Base-by-base conservation (phyloP, 2,329 filamentous ascomycete species). In the Fusarium redolens region DNA sequence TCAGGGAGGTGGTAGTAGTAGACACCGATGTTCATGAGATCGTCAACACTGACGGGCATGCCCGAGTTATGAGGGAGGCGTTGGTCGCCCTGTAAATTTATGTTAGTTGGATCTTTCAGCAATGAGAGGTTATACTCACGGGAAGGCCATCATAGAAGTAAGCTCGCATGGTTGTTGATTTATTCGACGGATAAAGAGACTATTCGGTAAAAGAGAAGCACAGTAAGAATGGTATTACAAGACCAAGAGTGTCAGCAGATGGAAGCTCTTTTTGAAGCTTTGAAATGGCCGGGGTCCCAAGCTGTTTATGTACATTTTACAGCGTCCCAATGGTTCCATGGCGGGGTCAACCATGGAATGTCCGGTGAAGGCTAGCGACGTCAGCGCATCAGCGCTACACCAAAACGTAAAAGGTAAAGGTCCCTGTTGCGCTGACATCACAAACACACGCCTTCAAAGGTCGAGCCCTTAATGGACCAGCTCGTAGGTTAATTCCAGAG, bases 61-160 rank as follows among this genome's bases (percentile, higher is more conserved):
- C 94, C 93, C 25, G 94, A 97, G 85, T 98, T 92, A 85, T 99
- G 96, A 59, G 93, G 89, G 47, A 92, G 89, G 80, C 96, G 95
- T 85, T 98, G 96, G 88, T 99, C 96, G 85, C 94, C 95, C 94
- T 97, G 45, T 10, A 31, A 80, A 45, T 28, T 35, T 52, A 52
- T 68, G 63, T 72, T 61, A 63, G 68, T 47, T 40, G 31, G n/a
- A 33, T 31, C 38, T 33, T 50, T 50, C 52, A 64, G 14, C 50
- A 30, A 33, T 18, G 56, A 40, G 25, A 57, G 22, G 60, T 33
- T 55, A 62, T 60, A 81, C 86, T 79, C 81, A 89, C 88, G 62
- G 85, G 84, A 68, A 84, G 77, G 75, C 89, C 86, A 70, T 90
- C 88, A 77, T 88, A 90, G 73, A 86, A 80, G 78, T 90, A 90